Base-by-base conservation (phyloP, 75 land plant genomes). In the Pinus albicaulis region DNA sequence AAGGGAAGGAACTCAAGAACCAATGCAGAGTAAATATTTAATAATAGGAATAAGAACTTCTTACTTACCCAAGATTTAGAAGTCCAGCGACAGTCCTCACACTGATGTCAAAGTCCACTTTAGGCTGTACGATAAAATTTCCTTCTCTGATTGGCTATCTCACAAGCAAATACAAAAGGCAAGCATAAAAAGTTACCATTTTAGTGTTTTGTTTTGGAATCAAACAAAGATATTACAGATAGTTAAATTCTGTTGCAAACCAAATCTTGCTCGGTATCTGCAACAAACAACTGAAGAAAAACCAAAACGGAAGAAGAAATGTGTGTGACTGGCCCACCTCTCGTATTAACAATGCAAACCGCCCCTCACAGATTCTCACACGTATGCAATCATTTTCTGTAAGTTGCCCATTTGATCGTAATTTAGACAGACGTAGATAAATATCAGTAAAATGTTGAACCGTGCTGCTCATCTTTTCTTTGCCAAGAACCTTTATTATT, bases 31-130 rank as follows among this genome's bases (percentile, higher is more conserved):
- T 68, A 10, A 10, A 41, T 68, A 1, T 68, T 41, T 68, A 38
- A 44, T 31, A 26, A 41, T 41, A n/a, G 20, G 31, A 56, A 44
- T 8, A 4, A 41, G 3, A 56, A 76, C 87, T 31, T 31, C 1
- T 31, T 31, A 31, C 31, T 73, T 86, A 98, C 99, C 99, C 99
- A 68, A 98, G 95, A 70, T 88, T 90, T 57, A 98, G 87, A 79
- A 98, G 96, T n/a, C 99, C 99, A 76, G 95, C 95, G 23, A 98
- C 99, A 53, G 98, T 95, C 79, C 87, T 86, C 57, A 93, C 90
- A 81, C 98, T 93, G 53, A 98, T 98, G 82, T 98, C 99, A 83
- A 98, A 98, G 83, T 98, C 99, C 79, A 98, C 98, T 80, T 92
- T 95, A 20, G 99, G 99, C 76, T 98, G 99, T 48, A 98, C 82